Conservation (phyloP, 768 basidiomycete genomes). For the Lentinula edodes region DNA sequence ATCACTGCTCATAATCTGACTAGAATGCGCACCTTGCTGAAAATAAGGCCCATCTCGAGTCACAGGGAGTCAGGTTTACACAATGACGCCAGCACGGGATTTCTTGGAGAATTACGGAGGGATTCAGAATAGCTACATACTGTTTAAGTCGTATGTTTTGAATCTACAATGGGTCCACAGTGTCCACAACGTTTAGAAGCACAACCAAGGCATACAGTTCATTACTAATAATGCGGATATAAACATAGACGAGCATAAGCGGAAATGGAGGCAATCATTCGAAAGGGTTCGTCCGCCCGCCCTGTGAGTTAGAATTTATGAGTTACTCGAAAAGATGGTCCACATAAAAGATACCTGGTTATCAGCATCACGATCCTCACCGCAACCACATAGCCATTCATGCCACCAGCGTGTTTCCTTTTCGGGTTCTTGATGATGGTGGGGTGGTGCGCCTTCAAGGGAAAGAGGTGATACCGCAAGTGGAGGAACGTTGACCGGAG, state of each 20-base stretch:
- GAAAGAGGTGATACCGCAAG: constrained; percentile 26
- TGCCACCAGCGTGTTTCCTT: constrained; percentile 70
- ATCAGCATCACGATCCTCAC: constrained; percentile 70
- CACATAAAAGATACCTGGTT: constrained; percentile 46
- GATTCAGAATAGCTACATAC: background rate
- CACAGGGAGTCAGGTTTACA: background rate
- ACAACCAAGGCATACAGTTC: background rate
- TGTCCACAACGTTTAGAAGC: background rate
- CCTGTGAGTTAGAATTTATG: constrained; percentile 31
- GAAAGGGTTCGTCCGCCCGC: constrained; percentile 68
- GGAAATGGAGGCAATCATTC: constrained; percentile 25
- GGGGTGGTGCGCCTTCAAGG: constrained; percentile 14
- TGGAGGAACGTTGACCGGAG: constrained; percentile 33
- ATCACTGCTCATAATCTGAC: background rate
- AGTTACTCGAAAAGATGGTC: background rate
- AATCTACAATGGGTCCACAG: background rate
- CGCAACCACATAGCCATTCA: constrained; percentile 79
- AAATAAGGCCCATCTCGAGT: background rate
- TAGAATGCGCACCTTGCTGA: background rate
- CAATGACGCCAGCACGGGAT: background rate
- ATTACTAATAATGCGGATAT: background rate
- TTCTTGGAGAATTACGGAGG: background rate
- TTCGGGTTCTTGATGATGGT: constrained; percentile 22
- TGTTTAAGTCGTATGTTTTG: background rate
- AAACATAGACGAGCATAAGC: background rate